Evolutionary conservation across 805 yeast genomes (phyloP), one percentile per base, ranked within the genome.

Genomic region (Candida chauliodis): DNA sequence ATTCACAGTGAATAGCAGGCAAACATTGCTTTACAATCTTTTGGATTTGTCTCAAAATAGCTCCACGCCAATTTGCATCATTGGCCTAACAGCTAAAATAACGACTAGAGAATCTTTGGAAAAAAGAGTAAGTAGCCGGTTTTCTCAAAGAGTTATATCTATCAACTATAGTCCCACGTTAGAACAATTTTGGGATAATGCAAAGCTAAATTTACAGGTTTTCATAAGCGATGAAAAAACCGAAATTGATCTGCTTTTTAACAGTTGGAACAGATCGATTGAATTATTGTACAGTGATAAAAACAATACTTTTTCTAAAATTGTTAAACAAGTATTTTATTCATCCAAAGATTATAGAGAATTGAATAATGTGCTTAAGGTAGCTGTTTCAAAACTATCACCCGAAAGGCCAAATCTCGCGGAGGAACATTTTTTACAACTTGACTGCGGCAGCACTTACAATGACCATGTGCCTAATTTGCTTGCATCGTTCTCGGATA

Each of bases 41-140:
- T 85, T 93, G 55, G 98, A 93, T 51, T 69, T 90, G 50, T 80
- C 95, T 2, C 95, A 88, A 53, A 73, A 63, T 40, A 71, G 78
- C 14, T 69, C 76, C 2, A 70, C 76, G 2, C 95, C 96, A 1
- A 78, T 90, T 4, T 76, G 93, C 36, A 85, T 91, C 5, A 58
- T 93, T 33, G 97, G 98, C 2, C 60, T 83, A 9, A 81, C 95
- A 1, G 73, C 90, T 1, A 79, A 82, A 37, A 67, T 87, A 34
- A 86, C 85, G 5, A 73, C 88, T 0, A 69, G 90, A 35, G 97
- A 91, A 49, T 69, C 78, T 49, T 65, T 93, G 32, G 99, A 93
- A 53, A 93, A 91, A 53, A 73, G 99, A 51, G 98, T 93, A 1
- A 75, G 88, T 48, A 82, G 95, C 40, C 66, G 99, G 46, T 93